phyloP scores from a whole-genome alignment of 2,329 filamentous ascomycete genomes.

The Claviceps paspali region DNA sequence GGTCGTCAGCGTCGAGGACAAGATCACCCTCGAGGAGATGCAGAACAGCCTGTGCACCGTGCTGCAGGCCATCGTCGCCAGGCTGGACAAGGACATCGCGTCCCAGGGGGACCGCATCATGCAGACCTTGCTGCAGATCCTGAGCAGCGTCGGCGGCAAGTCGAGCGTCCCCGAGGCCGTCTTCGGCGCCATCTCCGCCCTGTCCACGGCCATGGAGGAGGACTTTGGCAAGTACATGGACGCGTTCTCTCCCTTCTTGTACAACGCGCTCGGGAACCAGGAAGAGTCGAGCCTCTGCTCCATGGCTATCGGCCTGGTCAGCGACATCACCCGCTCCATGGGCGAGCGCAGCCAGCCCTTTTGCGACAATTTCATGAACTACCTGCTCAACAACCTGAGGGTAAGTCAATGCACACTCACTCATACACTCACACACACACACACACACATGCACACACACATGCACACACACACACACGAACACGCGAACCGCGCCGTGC shows the following conservation, averaged over 20 bases:
- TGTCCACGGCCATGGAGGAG: conserved; percentile 80
- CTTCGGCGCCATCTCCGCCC: conserved; percentile 81
- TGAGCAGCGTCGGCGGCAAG: conserved; percentile 64
- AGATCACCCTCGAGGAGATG: conserved; percentile 91
- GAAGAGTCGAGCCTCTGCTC: conserved; percentile 89
- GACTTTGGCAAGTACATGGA: conserved; percentile 98
- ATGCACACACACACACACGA: too few species aligned
- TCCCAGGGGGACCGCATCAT: conserved; percentile 91
- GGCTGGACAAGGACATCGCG: conserved; percentile 78
- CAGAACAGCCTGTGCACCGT: conserved; percentile 91
- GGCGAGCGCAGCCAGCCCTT: conserved; percentile 84
- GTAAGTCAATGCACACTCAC: too few species aligned
- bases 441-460: too few species aligned
- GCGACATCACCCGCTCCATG: conserved; percentile 86
- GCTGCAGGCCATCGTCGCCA: conserved; percentile 77
- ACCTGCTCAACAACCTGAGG: conserved; percentile 79
- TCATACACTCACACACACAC: too few species aligned
- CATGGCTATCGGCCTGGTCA: conserved; percentile 94
- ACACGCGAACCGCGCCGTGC: too few species aligned
- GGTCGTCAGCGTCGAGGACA: conserved; percentile 93
- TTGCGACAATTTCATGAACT: conserved; percentile 98
- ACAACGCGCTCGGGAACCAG: conserved; percentile 87
- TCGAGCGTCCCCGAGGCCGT: conserved; percentile 89
- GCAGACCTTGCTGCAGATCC: conserved; percentile 69
- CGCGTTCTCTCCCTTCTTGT: conserved; percentile 78